Evolutionary conservation across 2,329 filamentous ascomycete species (phyloP), one percentile per base, ranked within the genome.

Genomic region (Microsporum ferrugineum): DNA sequence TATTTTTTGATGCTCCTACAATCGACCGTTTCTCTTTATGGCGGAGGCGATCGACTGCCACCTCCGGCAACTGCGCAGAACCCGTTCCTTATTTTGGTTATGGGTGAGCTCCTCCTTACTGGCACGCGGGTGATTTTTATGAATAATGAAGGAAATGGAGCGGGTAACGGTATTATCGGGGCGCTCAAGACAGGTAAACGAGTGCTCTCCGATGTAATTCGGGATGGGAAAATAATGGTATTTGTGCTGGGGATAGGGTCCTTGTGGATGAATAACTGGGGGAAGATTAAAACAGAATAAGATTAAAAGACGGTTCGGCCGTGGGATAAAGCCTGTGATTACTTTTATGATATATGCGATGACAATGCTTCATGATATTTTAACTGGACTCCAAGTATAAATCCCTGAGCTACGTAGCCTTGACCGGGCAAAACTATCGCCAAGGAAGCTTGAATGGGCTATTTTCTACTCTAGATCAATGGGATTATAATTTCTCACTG

Each of bases 1-100:
- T 87, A 86, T 70, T 76, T 77, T 41, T 64, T 77, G 0, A 68
- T 74, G 33, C 62, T 72, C 14, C 66, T 77, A 43, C 66, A 71
- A 33, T 63, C 68, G 38, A 73, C 76, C 14, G 70, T 75, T 55
- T 49, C 38, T 36, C 63, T 62, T 7, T 65, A 64, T 39, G 64
- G 64, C 31, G 38, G 23, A 12, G 57, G 59, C 45, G 31, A 43
- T 60, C 69, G 70, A 38, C 75, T 75, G 23, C 76, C 76, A 2
- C 73, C 75, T 38, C 76, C 76, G 31, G 73, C 76, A 10, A 77
- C 75, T 27, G 74, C 69, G 29, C 73, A 74, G 66, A 78, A 75
- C 58, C 76, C 76, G 8, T 78, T 77, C 61, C 57, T 74, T 41
- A 68, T 76, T n/a, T 79, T 79, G 62, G 67, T 75, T 38, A 79